Percentiles rank a stretch among this genome's conserved stretches.
Conservation (phyloP, 2,329 filamentous ascomycete species). For the Microcyclospora tardicrescens region DNA sequence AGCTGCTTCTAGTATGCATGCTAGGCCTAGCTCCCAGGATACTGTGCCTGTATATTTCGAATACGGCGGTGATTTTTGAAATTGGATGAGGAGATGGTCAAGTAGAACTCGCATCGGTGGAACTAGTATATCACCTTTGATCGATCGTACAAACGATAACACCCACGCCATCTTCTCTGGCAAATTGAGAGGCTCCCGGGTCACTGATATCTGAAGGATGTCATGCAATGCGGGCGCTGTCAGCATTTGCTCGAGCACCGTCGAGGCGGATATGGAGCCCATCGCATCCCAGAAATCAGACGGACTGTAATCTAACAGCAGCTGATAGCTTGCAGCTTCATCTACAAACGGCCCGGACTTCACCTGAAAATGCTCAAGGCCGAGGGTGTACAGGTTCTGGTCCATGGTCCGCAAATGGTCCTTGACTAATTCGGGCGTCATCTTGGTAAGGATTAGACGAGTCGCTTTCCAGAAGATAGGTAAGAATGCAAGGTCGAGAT, state of each 20-base stretch:
- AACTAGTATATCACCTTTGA: constrained; percentile 61
- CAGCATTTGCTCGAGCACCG: constrained; percentile 74
- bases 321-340: constrained; percentile 56
- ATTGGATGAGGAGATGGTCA: constrained; percentile 56
- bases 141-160: constrained; percentile 60
- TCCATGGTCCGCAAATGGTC: constrained; percentile 70
- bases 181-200: constrained; percentile 43
- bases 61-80: constrained; percentile 41
- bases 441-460: constrained; percentile 55
- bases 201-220: constrained; percentile 43
- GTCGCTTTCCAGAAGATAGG: constrained; percentile 70
- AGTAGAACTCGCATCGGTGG: constrained; percentile 71
- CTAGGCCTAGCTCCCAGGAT: constrained; percentile 50
- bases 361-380: constrained; percentile 50
- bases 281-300: constrained; percentile 81
- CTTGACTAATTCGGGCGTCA: constrained; percentile 62
- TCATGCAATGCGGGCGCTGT: constrained; percentile 52
- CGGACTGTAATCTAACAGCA: constrained; percentile 61
- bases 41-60: constrained; percentile 46
- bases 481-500: constrained; percentile 41
- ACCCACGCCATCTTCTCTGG: constrained; percentile 63
- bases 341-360: constrained; percentile 46
- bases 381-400: constrained; percentile 48
- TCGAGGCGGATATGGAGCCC: constrained; percentile 63
- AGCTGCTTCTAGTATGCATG: constrained; percentile 10